Conservation (phyloP, 2,329 filamentous ascomycete species). For the Sclerotinia sclerotiorum region DNA sequence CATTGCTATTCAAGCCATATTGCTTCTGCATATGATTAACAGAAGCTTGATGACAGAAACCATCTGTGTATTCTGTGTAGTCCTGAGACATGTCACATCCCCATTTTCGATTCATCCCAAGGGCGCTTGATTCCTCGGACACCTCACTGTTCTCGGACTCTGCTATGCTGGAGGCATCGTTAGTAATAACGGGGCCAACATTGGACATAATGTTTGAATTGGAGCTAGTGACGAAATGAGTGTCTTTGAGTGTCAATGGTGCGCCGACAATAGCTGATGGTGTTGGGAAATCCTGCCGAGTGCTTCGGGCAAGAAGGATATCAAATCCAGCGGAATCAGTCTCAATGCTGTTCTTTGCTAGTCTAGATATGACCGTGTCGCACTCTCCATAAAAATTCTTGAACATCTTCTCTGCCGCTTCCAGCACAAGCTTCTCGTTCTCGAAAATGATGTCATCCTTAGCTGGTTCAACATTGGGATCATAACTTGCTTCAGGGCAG, state of each 20-base stretch:
- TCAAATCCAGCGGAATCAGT: conserved; percentile 31
- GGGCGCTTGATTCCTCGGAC: neutral
- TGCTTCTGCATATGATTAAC: neutral
- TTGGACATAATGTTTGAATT: neutral
- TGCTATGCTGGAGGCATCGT: neutral
- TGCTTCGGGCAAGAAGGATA: conserved; percentile 33
- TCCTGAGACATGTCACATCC: conserved; percentile 49
- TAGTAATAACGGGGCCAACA: neutral
- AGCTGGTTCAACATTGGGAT: conserved; percentile 68
- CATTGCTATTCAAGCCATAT: neutral
- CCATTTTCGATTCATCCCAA: conserved; percentile 29
- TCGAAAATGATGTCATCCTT: conserved; percentile 72
- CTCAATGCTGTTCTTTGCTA: neutral
- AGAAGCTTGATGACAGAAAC: neutral
- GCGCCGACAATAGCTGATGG: neutral
- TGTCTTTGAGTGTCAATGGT: neutral
- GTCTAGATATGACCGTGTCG: neutral
- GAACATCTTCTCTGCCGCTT: conserved; percentile 37
- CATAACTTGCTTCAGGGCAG: conserved; percentile 64
- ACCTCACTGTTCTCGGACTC: neutral
- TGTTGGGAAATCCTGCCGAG: conserved; percentile 6
- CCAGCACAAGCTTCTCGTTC: conserved; percentile 50
- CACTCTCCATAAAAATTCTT: conserved; percentile 35
- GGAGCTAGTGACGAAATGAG: neutral
- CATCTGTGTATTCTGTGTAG: conserved; percentile 48